These are phyloP conservation scores for Beauveria pseudobassiana DNA, from an alignment of 2,329 filamentous ascomycete genomes.

Conservation along the genomic window DNA sequence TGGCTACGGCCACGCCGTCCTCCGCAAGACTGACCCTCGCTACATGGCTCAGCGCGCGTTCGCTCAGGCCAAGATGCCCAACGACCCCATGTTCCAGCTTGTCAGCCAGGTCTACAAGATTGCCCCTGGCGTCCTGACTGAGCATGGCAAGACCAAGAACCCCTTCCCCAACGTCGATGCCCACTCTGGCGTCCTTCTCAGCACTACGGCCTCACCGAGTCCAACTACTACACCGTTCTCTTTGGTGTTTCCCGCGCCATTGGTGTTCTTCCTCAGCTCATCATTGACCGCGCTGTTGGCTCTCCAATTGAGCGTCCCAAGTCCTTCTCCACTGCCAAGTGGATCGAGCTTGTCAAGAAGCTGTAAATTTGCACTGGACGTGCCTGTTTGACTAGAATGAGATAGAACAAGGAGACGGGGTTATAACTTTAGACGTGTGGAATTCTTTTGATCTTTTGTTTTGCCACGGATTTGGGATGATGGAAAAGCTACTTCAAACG, in stretches of 20 bases:
- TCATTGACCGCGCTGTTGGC: conserved; percentile 97
- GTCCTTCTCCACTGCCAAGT: conserved; percentile 96
- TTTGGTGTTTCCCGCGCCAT: conserved; percentile 98
- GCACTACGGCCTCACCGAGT: conserved; percentile 98
- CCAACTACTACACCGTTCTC: conserved; percentile 99
- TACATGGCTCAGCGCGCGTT: conserved; percentile 98
- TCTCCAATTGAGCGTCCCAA: conserved; percentile 98
- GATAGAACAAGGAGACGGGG: conserved; percentile 1
- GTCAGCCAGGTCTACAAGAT: conserved; percentile 99
- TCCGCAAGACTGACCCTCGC: conserved; percentile 98
- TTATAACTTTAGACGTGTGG: conserved; percentile 8
- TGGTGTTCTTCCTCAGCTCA: conserved; percentile 97
- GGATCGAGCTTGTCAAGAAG: conserved; percentile 87
- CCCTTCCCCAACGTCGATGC: conserved; percentile 98
- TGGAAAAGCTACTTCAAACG: conserved; percentile 5
- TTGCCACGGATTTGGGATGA: conserved; percentile 8
- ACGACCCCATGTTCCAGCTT: conserved; percentile 99
- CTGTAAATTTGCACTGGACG: conserved; percentile 52
- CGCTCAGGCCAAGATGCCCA: conserved; percentile 79
- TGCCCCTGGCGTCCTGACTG: conserved; percentile 89
- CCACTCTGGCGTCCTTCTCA: conserved; percentile 99
- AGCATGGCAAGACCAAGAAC: conserved; percentile 99
- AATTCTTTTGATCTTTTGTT: conserved; percentile 7
- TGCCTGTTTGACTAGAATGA: neutral
- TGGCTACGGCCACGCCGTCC: conserved; percentile 96